Evolutionary conservation across 176 grass and related monocot species (phyloP).

Genomic region (Thalia dealbata): DNA sequence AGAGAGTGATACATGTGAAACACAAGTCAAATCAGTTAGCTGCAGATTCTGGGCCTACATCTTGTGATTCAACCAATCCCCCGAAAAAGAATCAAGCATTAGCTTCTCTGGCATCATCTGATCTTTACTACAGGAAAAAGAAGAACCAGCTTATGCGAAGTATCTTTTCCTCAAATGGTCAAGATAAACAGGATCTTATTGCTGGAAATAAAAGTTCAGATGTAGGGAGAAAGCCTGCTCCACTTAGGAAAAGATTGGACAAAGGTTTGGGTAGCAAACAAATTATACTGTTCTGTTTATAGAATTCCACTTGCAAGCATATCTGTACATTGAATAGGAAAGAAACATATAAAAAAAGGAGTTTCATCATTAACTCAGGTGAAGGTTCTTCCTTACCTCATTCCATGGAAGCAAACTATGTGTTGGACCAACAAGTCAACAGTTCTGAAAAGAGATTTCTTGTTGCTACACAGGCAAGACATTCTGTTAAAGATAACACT

Average conservation of each 20-base stretch:
- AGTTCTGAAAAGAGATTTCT: conserved; percentile 34
- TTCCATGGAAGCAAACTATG: conserved; percentile 90
- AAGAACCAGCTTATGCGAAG: too few relatives aligned
- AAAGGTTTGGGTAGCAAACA: conserved; percentile 42
- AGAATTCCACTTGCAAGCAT: conserved; percentile 38
- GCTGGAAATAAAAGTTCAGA: too few relatives aligned
- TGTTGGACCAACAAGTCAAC: conserved; percentile 35
- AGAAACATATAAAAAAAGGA: conserved; percentile 44
- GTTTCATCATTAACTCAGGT: conserved; percentile 24
- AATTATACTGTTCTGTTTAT: background rate
- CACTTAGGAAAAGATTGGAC: too few relatives aligned
- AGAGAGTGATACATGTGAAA: too few relatives aligned
- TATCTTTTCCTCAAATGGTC: too few relatives aligned
- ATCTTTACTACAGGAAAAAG: too few relatives aligned
- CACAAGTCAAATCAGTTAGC: too few relatives aligned
- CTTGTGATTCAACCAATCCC: too few relatives aligned
- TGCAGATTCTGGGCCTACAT: too few relatives aligned
- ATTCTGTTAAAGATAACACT: background rate
- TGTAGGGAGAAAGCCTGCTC: too few relatives aligned
- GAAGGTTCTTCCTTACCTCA: conserved; percentile 56
- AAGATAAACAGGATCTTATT: too few relatives aligned
- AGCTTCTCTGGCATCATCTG: conserved; percentile 33
- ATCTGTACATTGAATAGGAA: conserved; percentile 71
- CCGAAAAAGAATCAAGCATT: conserved; percentile 31
- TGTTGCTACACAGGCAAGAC: conserved; percentile 58